Base-by-base conservation (phyloP, 805 yeast genomes). In the Ogataea sp. region DNA sequence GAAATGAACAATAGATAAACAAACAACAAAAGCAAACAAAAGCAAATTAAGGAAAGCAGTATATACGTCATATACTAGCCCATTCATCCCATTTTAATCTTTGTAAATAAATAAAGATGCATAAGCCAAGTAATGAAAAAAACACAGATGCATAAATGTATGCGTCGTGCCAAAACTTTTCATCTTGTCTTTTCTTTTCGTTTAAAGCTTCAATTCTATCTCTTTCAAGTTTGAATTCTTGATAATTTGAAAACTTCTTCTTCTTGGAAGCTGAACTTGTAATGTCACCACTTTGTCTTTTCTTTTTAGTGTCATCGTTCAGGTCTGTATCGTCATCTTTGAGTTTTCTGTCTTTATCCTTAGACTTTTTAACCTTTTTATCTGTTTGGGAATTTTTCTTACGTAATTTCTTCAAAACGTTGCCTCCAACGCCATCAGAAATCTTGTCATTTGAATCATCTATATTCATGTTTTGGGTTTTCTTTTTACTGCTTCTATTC, bases 31-130 rank as follows among this genome's bases (percentile, higher is more conserved):
- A 23, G 26, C 26, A 23, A 11, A 23, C 11, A 23, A 11, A 8
- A 23, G 26, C 26, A 8, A 23, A 23, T 23, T 23, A 23, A 23
- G n/a, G n/a, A n/a, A n/a, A n/a, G n/a, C n/a, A n/a, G n/a, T n/a
- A n/a, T n/a, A n/a, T n/a, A n/a, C n/a, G n/a, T n/a, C n/a, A n/a
- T n/a, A n/a, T n/a, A n/a, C n/a, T n/a, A n/a, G n/a, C 46, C 53
- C 51, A 49, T 16, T 52, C 52, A 10, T 48, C 36, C 58, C 61
- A 56, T 44, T 56, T 58, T 32, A 43, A 49, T 16, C 55, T 43
- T 35, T 60, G 66, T 24, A 61, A 35, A 38, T 52, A 53, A 18
- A 58, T 35, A 37, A 52, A 59, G 28, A 52, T 42, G 2, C 48
- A 16, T 18, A 61, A 40, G 8, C 63, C 56, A n/a, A 55, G 18